Evolutionary conservation across 2,329 filamentous ascomycete species (phyloP), one percentile per base, ranked within the genome.

Genomic region (Diaporthe velutina): DNA sequence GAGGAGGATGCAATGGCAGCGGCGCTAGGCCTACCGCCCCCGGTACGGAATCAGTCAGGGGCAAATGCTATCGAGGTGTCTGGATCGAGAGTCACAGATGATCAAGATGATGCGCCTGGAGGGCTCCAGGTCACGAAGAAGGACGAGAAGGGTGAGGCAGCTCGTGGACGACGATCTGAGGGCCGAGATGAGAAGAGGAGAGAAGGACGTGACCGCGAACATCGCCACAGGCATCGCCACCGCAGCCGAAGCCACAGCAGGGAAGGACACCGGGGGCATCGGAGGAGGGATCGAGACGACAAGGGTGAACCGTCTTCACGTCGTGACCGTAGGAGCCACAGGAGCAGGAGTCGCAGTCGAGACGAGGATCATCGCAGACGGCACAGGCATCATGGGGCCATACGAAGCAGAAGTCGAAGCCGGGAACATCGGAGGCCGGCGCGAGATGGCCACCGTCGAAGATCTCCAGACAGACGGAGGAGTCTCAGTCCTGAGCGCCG

Each of bases 1-100:
- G 97, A 99, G 80, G 94, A 98, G 81, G 96, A 98, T 82, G 97
- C 96, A 1, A 93, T 98, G 82, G 92, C 95, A 4, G 89, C 88
- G 58, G 96, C 96, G 0, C 86, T 99, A 71, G 97, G 97, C 0
- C 85, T 98, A 40, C 95, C 95, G 0, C 88, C 93, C 2, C 90
- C 93, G 1, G 85, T 88, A 9, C 88, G 90, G 70, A 89, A 90
- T 66, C 86, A 86, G 0, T 90, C 89, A 1, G 90, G 88, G 5
- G 88, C 89, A 3, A 97, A 97, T 82, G 90, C 94, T 0, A 83
- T 98, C 15, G 93, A 91, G 54, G 89, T 93, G 38, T 89, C 86
- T 6, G 79, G 78, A 2, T 82, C 83, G 71, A 83, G 85, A 74
- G 79, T 83, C 9, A 78, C 84, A 15, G 83, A 81, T 0, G 80